A percentile compares a stretch with the other conserved stretches of the same genome.
Conservation (phyloP, 495 filamentous ascomycete genomes). For the Trichoderma erinaceum region DNA sequence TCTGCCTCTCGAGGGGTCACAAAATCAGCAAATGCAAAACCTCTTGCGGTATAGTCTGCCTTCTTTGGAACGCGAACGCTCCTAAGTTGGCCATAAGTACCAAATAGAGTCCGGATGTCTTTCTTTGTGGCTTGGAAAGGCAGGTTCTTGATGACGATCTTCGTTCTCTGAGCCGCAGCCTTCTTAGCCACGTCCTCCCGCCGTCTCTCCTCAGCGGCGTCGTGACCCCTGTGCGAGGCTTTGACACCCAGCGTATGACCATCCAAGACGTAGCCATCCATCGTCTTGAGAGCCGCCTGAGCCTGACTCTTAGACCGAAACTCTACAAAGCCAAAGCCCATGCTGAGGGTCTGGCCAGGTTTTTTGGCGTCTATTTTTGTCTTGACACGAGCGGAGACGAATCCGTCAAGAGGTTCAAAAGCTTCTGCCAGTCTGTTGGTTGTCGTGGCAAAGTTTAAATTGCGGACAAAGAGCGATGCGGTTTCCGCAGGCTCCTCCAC, state of each 20-base stretch:
- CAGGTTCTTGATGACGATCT: conserved; percentile 97
- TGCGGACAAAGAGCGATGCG: conserved; percentile 82
- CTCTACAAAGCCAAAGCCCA: conserved; percentile 95
- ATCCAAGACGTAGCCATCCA: conserved; percentile 83
- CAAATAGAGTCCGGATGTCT: conserved; percentile 78
- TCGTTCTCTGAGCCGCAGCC: conserved; percentile 63
- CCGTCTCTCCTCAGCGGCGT: conserved; percentile 79
- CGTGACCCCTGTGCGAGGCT: conserved; percentile 73
- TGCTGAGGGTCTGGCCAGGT: conserved; percentile 75
- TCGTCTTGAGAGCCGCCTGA: conserved; percentile 66
- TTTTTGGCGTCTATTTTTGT: conserved; percentile 82
- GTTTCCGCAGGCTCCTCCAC: conserved; percentile 52
- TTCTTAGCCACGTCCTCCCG: conserved; percentile 77
- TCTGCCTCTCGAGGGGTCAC: conserved; percentile 85
- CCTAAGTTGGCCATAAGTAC: conserved; percentile 83
- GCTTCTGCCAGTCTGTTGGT: conserved; percentile 62
- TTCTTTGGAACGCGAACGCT: conserved; percentile 93
- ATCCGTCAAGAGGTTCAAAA: conserved; percentile 78
- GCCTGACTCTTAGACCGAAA: conserved; percentile 74
- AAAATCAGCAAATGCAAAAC: conserved; percentile 97
- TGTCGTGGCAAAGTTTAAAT: conserved; percentile 87
- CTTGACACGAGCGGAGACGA: conserved; percentile 76
- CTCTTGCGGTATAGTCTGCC: conserved; percentile 77
- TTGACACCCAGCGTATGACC: conserved; percentile 78
- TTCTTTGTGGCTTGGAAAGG: conserved; percentile 93